Conservation (phyloP, 2,329 filamentous ascomycete species). For the Fusarium anthophilum region DNA sequence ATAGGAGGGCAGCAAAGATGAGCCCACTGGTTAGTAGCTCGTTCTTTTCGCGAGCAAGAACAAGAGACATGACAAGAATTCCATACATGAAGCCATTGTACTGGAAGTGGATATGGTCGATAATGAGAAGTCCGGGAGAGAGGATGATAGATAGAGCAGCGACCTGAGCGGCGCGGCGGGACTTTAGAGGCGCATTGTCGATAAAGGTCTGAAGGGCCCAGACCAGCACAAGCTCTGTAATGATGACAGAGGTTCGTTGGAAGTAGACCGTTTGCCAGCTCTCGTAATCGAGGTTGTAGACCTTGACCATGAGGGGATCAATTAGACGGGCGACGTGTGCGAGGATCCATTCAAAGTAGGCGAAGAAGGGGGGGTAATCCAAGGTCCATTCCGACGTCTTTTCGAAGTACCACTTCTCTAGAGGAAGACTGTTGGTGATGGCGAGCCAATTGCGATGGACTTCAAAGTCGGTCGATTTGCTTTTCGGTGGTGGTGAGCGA, state of each 20-base stretch:
- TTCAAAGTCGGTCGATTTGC: slow-evolving; percentile 99
- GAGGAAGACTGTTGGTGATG: slow-evolving; percentile 87
- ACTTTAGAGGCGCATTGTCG: slow-evolving; percentile 70
- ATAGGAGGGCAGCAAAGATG: slow-evolving; percentile 84
- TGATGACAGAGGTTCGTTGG: slow-evolving; percentile 86
- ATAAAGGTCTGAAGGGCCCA: slow-evolving; percentile 86
- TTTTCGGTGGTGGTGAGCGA: slow-evolving; percentile 50
- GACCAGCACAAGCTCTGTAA: slow-evolving; percentile 83
- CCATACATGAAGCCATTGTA: slow-evolving; percentile 99
- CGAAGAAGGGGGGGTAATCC: slow-evolving; percentile 98
- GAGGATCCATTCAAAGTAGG: slow-evolving; percentile 93
- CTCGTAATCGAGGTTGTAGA: slow-evolving; percentile 84
- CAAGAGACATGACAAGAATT: slow-evolving; percentile 84
- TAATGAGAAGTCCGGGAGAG: slow-evolving; percentile 92
- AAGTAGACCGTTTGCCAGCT: slow-evolving; percentile 96
- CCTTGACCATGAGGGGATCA: slow-evolving; percentile 82
- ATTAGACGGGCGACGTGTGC: slow-evolving; percentile 81
- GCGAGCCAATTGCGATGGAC: slow-evolving; percentile 99
- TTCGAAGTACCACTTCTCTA: slow-evolving; percentile 95
- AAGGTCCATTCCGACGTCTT: slow-evolving; percentile 99
- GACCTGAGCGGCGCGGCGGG: slow-evolving; percentile 83
- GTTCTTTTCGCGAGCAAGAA: slow-evolving; percentile 79
- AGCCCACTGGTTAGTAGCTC: slow-evolving; percentile 82
- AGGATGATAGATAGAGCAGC: slow-evolving; percentile 89
- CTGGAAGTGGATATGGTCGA: slow-evolving; percentile 98